These are phyloP conservation scores for Trypanosoma mega DNA, from an alignment of 208 protist genomes.

Conservation along the genomic window DNA sequence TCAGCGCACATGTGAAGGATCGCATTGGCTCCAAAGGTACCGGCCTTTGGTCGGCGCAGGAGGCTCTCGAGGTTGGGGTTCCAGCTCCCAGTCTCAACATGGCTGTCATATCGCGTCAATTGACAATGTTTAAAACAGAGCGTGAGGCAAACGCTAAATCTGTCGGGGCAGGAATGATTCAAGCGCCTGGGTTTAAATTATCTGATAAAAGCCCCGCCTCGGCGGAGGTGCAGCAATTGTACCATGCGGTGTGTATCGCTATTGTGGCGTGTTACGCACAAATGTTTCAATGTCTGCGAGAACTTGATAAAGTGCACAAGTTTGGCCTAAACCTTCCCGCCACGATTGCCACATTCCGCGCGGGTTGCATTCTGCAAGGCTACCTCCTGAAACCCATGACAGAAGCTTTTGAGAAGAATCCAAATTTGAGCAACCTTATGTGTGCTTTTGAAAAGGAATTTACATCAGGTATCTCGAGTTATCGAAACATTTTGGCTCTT, in stretches of 20 bases:
- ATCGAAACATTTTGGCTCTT: conserved; percentile 61
- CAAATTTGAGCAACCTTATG: conserved; percentile 84
- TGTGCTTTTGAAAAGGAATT: conserved; percentile 87
- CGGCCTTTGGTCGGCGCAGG: conserved; percentile 95
- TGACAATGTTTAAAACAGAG: conserved; percentile 93
- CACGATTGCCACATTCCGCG: conserved; percentile 90
- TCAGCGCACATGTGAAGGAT: conserved; percentile 97
- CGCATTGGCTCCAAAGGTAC: conserved; percentile 97
- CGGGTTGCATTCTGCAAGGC: conserved; percentile 90
- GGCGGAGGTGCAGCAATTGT: conserved; percentile 69
- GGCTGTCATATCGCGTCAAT: conserved; percentile 91
- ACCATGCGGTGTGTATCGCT: conserved; percentile 69
- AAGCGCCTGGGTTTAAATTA: conserved; percentile 27
- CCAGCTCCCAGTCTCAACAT: conserved; percentile 92
- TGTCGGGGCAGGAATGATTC: conserved; percentile 17
- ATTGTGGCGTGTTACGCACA: conserved; percentile 92
- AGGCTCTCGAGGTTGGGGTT: conserved; percentile 91
- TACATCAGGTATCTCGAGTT: conserved; percentile 52
- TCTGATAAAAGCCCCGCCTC: conserved; percentile 57
- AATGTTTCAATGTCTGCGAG: conserved; percentile 91
- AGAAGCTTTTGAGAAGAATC: conserved; percentile 84
- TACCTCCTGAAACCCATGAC: conserved; percentile 89
- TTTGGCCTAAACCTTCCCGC: conserved; percentile 88
- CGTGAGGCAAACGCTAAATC: conserved; percentile 74
- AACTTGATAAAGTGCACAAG: conserved; percentile 85